Evolutionary conservation across 2,329 filamentous ascomycete genomes (phyloP).

Genomic region (Pseudonectria foliicola): DNA sequence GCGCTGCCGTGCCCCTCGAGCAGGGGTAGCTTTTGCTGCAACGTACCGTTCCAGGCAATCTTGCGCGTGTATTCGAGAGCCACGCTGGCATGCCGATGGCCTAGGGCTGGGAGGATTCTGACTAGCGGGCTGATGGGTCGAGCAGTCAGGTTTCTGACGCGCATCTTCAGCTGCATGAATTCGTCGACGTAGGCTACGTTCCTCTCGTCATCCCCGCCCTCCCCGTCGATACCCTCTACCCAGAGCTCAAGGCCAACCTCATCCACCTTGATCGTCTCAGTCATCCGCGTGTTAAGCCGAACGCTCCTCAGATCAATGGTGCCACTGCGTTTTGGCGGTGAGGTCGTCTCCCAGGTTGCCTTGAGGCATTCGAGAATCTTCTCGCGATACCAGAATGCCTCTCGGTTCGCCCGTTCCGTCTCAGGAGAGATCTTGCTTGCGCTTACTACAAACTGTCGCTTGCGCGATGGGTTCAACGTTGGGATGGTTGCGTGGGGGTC

Average conservation of each 20-base stretch:
- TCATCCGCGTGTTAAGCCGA: slow-evolving; percentile 67
- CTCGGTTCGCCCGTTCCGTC: slow-evolving; percentile 66
- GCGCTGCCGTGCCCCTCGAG: slow-evolving; percentile 52
- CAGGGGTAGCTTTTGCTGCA: slow-evolving; percentile 66
- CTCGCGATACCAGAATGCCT: slow-evolving; percentile 89
- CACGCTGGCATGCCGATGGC: slow-evolving; percentile 62
- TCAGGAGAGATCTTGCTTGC: slow-evolving; percentile 72
- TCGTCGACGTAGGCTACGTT: slow-evolving; percentile 32
- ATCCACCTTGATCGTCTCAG: slow-evolving; percentile 74
- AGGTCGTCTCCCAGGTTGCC: slow-evolving; percentile 61
- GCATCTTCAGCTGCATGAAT: slow-evolving; percentile 65
- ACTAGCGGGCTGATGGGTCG: slow-evolving; percentile 64
- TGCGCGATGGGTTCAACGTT: slow-evolving; percentile 69
- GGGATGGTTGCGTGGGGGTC: slow-evolving; percentile 73
- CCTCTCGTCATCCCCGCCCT: slow-evolving; percentile 10
- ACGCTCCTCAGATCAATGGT: slow-evolving; percentile 70
- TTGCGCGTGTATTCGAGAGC: slow-evolving; percentile 78
- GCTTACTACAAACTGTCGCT: slow-evolving; percentile 89
- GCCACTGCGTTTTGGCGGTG: slow-evolving; percentile 50
- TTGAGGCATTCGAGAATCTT: slow-evolving; percentile 64
- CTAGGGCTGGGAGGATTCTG: slow-evolving; percentile 68
- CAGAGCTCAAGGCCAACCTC: slow-evolving; percentile 64
- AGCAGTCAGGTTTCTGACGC: slow-evolving; percentile 65
- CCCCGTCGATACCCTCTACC: slow-evolving; percentile 32
- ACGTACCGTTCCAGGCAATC: slow-evolving; percentile 74